Conservation (phyloP, 495 filamentous ascomycete genomes). For the Penicillium crystallinum region DNA sequence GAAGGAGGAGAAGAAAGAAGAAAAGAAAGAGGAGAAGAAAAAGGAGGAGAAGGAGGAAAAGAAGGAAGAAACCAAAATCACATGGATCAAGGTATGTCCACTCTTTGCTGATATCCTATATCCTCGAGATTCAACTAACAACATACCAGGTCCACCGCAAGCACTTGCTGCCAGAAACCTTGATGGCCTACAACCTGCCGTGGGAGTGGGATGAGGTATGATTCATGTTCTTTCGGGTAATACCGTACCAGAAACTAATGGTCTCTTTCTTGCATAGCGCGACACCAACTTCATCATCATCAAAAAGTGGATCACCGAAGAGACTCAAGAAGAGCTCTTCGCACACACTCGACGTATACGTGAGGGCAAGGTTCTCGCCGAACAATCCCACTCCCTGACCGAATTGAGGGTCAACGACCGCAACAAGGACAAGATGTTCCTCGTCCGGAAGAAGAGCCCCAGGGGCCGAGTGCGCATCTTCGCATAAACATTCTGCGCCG, state of each 20-base stretch:
- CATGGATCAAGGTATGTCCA: slow-evolving; percentile 46
- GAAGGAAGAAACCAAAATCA: slow-evolving; percentile 45
- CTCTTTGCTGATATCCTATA: not conserved
- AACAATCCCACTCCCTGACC: slow-evolving; percentile 42
- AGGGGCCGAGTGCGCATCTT: slow-evolving; percentile 30
- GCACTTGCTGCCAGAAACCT: slow-evolving; percentile 45
- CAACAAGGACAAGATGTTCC: slow-evolving; percentile 49
- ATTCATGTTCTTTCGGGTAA: not conserved
- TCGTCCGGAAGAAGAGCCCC: slow-evolving; percentile 60
- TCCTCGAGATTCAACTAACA: slow-evolving; percentile 9
- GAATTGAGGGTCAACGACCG: slow-evolving; percentile 48
- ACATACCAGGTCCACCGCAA: slow-evolving; percentile 40
- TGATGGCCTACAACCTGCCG: slow-evolving; percentile 42
- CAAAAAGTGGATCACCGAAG: slow-evolving; percentile 68
- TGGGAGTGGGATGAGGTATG: slow-evolving; percentile 51
- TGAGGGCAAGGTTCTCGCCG: slow-evolving; percentile 42
- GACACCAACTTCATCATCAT: slow-evolving; percentile 71
- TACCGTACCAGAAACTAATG: not conserved
- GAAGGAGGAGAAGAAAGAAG: slow-evolving; percentile 42
- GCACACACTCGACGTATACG: slow-evolving; percentile 62
- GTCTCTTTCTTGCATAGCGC: slow-evolving; percentile 19
- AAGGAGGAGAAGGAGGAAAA: slow-evolving; percentile 45
- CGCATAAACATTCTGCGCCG: slow-evolving; percentile 16
- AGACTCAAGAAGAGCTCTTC: slow-evolving; percentile 68
- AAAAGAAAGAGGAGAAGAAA: slow-evolving; percentile 40